Conservation (phyloP, 768 basidiomycete species). For the Pleurotus eryngii region DNA sequence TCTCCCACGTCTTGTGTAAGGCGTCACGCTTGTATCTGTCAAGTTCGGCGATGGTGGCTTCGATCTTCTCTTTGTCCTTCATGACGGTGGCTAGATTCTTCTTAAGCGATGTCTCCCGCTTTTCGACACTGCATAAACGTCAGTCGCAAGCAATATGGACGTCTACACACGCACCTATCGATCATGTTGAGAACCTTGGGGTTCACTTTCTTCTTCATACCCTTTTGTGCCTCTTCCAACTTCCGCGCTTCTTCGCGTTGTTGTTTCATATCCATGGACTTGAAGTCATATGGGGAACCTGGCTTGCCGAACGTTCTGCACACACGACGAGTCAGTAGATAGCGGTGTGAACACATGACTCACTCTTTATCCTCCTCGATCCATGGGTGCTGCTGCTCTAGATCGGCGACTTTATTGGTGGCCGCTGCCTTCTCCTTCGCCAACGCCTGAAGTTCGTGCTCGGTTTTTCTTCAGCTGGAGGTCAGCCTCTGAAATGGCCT, state of each 20-base stretch:
- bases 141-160: slow-evolving; percentile 3
- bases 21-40: slow-evolving; percentile 95
- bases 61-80: slow-evolving; percentile 93
- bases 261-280: slow-evolving; percentile 52
- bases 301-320: slow-evolving; percentile 79
- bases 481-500: slow-evolving; percentile 63
- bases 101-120: slow-evolving; percentile 80
- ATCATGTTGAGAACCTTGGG: slow-evolving; percentile 96
- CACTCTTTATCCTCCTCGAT: slow-evolving; percentile 85
- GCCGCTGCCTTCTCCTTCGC: slow-evolving; percentile 64
- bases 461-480: slow-evolving; percentile 58
- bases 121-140: slow-evolving; percentile 70
- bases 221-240: slow-evolving; percentile 73
- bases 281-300: slow-evolving; percentile 82
- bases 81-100: slow-evolving; percentile 87
- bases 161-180: slow-evolving; percentile 60
- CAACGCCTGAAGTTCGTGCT: slow-evolving; percentile 63
- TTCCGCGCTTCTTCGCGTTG: slow-evolving; percentile 66
- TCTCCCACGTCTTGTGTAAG: slow-evolving; percentile 91
- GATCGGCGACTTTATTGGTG: slow-evolving; percentile 45
- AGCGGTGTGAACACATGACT: slow-evolving; percentile 25
- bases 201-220: slow-evolving; percentile 94
- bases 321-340: not conserved
- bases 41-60: slow-evolving; percentile 87
- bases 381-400: slow-evolving; percentile 89